A percentile compares a stretch with the other conserved stretches of the same genome.
Evolutionary conservation across 257 asterid species (phyloP).

Genomic region (Leonotis leonurus): DNA sequence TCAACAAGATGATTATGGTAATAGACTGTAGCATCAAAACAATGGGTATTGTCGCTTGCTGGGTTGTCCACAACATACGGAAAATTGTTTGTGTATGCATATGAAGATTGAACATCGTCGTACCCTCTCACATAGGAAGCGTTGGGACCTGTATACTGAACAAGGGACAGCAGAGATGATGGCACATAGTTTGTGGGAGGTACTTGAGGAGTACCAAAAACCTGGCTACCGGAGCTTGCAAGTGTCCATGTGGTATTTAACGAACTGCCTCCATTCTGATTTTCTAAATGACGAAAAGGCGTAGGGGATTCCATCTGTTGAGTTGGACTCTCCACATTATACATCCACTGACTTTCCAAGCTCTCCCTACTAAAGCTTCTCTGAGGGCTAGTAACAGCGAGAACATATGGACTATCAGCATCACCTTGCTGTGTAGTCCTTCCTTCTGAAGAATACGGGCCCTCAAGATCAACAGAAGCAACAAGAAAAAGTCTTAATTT

Average conservation of each 20-base stretch:
- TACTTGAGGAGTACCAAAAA: constrained; percentile 22
- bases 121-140: constrained; percentile 21
- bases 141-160: constrained; percentile 27
- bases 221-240: constrained; percentile 22
- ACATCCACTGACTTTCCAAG: constrained; percentile 34
- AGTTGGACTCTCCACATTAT: constrained; percentile 33
- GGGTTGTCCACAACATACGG: constrained; percentile 23
- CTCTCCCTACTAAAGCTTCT: constrained; percentile 70
- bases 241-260: constrained; percentile 21
- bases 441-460: constrained; percentile 42
- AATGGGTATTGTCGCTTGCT: constrained; percentile 22
- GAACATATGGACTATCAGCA: constrained; percentile 53
- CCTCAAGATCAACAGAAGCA: constrained; percentile 46
- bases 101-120: constrained; percentile 25
- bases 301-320: constrained; percentile 37
- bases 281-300: constrained; percentile 32
- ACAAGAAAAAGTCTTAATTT: constrained; percentile 70
- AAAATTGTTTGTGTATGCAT: constrained; percentile 17
- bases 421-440: constrained; percentile 39
- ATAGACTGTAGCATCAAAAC: constrained; percentile 30
- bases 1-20: constrained; percentile 26
- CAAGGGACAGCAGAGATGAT: constrained; percentile 36
- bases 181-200: constrained; percentile 26
- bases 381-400: constrained; percentile 52
- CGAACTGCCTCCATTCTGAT: constrained; percentile 26